Base-by-base conservation (phyloP, 768 basidiomycete species). In the Amanita rubescens region DNA sequence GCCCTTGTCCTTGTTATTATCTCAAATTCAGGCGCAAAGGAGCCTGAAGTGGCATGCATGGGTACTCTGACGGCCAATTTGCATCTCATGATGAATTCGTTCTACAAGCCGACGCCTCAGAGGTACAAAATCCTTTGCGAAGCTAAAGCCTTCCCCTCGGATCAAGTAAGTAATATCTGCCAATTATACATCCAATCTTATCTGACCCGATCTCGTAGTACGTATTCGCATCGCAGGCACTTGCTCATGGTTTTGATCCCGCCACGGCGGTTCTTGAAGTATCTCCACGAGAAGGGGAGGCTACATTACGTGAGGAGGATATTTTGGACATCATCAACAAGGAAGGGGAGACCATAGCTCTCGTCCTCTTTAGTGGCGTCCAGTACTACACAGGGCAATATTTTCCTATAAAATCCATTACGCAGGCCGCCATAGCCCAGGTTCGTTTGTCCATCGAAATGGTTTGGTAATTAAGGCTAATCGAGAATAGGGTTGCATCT, bases 371-470 rank as follows among this genome's bases (percentile, higher is more conserved):
- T 64, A 85, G 88, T 52, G 92, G 95, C 2, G 84, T 98, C 32
- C 95, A 98, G 68, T 99, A 94, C 72, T 99, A 97, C 71, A 95
- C 93, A 20, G 96, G 94, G 12, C 94, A 99, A 68, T 83, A 75
- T 70, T 98, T 99, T 72, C 87, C 92, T 49, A 92, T 98, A 72
- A 63, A 86, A 63, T 70, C 73, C 22, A 86, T 99, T 64, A 93
- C 95, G 14, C 77, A 75, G 55, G 90, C 88, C 53, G 89, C 90
- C 27, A 85, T 94, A 64, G 83, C 80, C 57, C 81, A 91, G 77
- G 93, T 91, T 65, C 60, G 53, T 33, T 44, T 27, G 34, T 12
- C 55, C 5, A 35, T 41, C 37, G 39, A 34, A 37, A 33, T 27
- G 32, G 15, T 51, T 20, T 39, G 53, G 44, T n/a, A n/a, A 41